Percentiles rank a stretch among this genome's conserved stretches.
Evolutionary conservation across 2,329 filamentous ascomycete species (phyloP).

Genomic region (Neoscytalidium dimidiatum): DNA sequence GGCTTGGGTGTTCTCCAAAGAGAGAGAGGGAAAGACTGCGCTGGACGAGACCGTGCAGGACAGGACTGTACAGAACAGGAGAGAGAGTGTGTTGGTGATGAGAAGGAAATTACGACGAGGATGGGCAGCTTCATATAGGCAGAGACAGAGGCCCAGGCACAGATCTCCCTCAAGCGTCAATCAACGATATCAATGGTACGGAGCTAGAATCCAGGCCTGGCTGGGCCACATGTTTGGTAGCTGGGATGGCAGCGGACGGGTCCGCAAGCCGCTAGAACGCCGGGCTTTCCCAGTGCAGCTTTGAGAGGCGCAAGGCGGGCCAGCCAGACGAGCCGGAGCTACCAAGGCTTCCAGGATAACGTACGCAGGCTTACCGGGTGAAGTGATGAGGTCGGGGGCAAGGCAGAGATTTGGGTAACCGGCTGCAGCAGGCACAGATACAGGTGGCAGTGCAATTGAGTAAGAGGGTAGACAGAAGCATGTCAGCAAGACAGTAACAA

Average conservation of each 20-base stretch:
- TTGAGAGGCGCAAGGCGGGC: neutral
- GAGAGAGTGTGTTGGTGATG: conserved; percentile 8
- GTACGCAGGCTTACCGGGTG: neutral
- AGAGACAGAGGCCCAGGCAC: neutral
- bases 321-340: neutral
- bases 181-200: neutral
- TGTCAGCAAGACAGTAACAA: neutral
- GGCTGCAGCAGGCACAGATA: neutral
- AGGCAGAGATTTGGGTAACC: neutral
- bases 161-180: neutral
- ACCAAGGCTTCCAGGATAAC: neutral
- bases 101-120: neutral
- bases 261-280: neutral
- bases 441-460: neutral
- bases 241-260: neutral
- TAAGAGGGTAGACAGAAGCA: no score
- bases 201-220: neutral
- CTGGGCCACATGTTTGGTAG: neutral
- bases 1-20: conserved; percentile 6
- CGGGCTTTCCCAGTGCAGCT: neutral
- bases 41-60: neutral
- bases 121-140: conserved; percentile 6
- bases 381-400: neutral
- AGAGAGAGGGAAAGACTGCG: conserved; percentile 5
- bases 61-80: no score